Evolutionary conservation across 495 filamentous ascomycete genomes (phyloP), one percentile per base, ranked within the genome.

Genomic region (Penicillium tannophilum): DNA sequence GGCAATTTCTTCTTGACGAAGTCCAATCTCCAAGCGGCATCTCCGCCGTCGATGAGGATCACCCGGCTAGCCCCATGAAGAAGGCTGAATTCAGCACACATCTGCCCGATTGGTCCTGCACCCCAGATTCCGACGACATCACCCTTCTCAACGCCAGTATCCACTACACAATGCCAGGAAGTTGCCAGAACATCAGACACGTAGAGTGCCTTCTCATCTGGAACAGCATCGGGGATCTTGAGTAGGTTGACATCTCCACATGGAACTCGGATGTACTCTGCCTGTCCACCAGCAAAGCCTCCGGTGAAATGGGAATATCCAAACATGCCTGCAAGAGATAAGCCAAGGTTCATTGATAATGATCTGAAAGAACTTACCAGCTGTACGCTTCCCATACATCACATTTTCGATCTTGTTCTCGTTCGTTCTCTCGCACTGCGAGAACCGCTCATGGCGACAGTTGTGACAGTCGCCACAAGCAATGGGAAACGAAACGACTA

Each of bases 401-500:
- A 76, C 82, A 62, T 89, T 85, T 50, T 82, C 78, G 52, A 86
- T 79, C 8, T 77, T 86, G 65, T 89, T 92, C 30, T 84, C 72
- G 69, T 92, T 93, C 17, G 92, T 96, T 51, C 75, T 80, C 59
- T 92, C 89, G 72, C 92, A 97, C 63, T 89, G 85, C 28, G 88
- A 91, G 1, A 83, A 86, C 8, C 90, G 75, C 60, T 90, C 87
- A 71, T 89, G 77, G 64, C 86, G 79, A 77, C 92, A 96, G 73
- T 87, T 93, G 63, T 82, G 82, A 76, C 93, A 96, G 30, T 83
- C 58, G 0, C 78, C 76, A 60, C 79, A 81, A 0, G 91, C 88
- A 70, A 96, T 96, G 64, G 92, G 90, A 79, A 96, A 96, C 10
- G 86, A 88, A 0, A 86, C 90, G 7, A 97, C 91, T 20, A 93